Conservation (phyloP, 441 rosid species). For the Melastoma candidum region DNA sequence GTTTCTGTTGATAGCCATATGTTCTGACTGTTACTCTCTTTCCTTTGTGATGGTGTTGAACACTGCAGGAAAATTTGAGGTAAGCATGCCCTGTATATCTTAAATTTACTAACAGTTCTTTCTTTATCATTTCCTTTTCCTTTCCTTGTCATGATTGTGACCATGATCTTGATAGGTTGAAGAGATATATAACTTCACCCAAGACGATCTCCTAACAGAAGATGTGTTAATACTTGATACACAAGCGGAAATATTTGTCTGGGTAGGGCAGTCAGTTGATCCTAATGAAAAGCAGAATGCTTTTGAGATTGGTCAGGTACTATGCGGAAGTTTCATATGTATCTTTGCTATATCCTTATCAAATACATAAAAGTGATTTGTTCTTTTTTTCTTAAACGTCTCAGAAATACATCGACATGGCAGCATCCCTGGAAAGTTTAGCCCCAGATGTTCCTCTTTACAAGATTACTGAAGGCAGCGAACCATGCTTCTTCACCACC, state of each 20-base stretch:
- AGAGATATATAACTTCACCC: slow-evolving; percentile 84
- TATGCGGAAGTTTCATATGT: slow-evolving; percentile 7
- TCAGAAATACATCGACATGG: slow-evolving; percentile 80
- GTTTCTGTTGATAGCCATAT: too few relatives aligned
- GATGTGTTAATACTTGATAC: slow-evolving; percentile 90
- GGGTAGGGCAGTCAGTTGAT: slow-evolving; percentile 92
- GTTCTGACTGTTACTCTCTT: slow-evolving; percentile 40
- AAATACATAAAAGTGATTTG: slow-evolving; percentile 2
- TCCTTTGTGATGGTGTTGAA: slow-evolving; percentile 31
- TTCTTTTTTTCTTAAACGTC: slow-evolving; percentile 21
- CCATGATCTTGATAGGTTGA: slow-evolving; percentile 37
- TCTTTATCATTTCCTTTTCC: slow-evolving; percentile 15
- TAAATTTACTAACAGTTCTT: slow-evolving; percentile 2
- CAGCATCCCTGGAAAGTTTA: slow-evolving; percentile 72
- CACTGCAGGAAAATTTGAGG: slow-evolving; percentile 87
- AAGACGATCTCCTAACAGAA: slow-evolving; percentile 94
- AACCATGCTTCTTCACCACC: slow-evolving; percentile 86
- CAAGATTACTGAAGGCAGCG: slow-evolving; percentile 91
- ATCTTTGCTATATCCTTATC: slow-evolving; percentile 6
- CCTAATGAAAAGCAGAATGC: slow-evolving; percentile 83
- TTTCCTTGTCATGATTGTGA: slow-evolving; percentile 7
- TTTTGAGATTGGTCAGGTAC: slow-evolving; percentile 91
- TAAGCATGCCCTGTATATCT: slow-evolving; percentile 26
- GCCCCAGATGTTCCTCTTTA: slow-evolving; percentile 76
- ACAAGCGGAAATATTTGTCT: slow-evolving; percentile 91